Evolutionary conservation across 164 flowering plant genomes (phyloP).

Genomic region (Kalanchoe fedtschenkoi): DNA sequence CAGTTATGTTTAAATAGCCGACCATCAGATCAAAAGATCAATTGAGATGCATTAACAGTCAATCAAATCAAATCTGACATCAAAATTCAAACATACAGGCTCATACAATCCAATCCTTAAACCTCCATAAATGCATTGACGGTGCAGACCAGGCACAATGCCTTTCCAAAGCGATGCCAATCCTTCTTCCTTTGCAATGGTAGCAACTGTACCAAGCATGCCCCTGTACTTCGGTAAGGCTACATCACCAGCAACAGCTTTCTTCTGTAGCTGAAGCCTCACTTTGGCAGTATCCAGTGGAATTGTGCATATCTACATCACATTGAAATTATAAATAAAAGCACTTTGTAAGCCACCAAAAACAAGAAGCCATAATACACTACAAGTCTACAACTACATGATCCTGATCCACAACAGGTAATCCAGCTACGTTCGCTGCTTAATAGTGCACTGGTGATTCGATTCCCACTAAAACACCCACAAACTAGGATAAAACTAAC

Average conservation of each 20-base stretch:
- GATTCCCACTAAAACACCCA: too few species aligned
- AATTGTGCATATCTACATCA: slow-evolving; percentile 8
- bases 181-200: slow-evolving; percentile 97
- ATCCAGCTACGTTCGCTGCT: too few species aligned
- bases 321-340: neutral
- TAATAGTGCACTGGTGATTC: too few species aligned
- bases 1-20: slow-evolving; percentile 3
- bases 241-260: slow-evolving; percentile 7
- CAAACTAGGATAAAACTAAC: too few species aligned
- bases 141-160: slow-evolving; percentile 86
- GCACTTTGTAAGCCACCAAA: too few species aligned
- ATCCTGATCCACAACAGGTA: too few species aligned
- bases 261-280: slow-evolving; percentile 9
- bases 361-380: too few species aligned
- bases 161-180: slow-evolving; percentile 87
- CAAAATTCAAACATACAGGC: slow-evolving; percentile 63
- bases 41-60: neutral
- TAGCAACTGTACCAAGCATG: slow-evolving; percentile 78
- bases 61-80: slow-evolving; percentile 1
- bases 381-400: too few species aligned
- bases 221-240: slow-evolving; percentile 45
- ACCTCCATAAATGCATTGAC: slow-evolving; percentile 89
- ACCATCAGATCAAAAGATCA: slow-evolving; percentile 1
- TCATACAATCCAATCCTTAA: slow-evolving; percentile 92
- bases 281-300: slow-evolving; percentile 9